Evolutionary conservation across 139 green algal genomes (phyloP).

Genomic region (Penium margaritaceum): DNA sequence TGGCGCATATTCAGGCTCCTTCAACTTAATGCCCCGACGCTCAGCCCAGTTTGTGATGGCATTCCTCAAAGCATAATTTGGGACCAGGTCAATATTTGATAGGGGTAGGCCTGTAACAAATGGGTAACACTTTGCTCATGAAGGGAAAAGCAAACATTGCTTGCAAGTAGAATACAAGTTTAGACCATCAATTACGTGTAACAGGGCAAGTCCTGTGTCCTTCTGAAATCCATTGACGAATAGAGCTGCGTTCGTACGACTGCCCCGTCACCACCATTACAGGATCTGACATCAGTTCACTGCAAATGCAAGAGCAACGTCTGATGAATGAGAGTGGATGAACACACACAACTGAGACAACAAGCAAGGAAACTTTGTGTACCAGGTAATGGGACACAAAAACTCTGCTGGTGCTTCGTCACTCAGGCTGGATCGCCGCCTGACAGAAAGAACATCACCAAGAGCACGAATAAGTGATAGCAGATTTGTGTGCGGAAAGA

Average conservation of each 20-base stretch:
- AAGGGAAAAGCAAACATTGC: neutral
- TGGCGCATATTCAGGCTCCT: constrained; percentile 12
- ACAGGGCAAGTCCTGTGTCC: constrained; percentile 39
- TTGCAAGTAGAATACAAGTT: neutral
- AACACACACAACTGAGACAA: too few species aligned
- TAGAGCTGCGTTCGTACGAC: constrained; percentile 35
- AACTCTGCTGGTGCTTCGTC: constrained; percentile 24
- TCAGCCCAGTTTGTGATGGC: constrained; percentile 22
- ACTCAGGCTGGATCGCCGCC: neutral
- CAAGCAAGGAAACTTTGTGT: too few species aligned
- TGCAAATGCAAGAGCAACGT: too few species aligned
- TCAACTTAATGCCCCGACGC: neutral
- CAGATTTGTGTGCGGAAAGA: too few species aligned
- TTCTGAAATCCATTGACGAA: constrained; percentile 24
- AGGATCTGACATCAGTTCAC: constrained; percentile 38
- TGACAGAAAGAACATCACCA: constrained; percentile 1
- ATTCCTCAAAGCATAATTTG: constrained; percentile 28
- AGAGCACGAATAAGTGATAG: too few species aligned
- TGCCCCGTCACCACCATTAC: constrained; percentile 35
- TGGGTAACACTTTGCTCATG: neutral
- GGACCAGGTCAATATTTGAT: constrained; percentile 19
- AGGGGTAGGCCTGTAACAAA: constrained; percentile 7
- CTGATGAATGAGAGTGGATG: too few species aligned
- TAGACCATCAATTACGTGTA: constrained; percentile 15
- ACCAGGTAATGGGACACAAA: constrained; percentile 32